These are phyloP conservation scores for Dioszegia hungarica DNA, from an alignment of 768 basidiomycete species.

Conservation along the genomic window DNA sequence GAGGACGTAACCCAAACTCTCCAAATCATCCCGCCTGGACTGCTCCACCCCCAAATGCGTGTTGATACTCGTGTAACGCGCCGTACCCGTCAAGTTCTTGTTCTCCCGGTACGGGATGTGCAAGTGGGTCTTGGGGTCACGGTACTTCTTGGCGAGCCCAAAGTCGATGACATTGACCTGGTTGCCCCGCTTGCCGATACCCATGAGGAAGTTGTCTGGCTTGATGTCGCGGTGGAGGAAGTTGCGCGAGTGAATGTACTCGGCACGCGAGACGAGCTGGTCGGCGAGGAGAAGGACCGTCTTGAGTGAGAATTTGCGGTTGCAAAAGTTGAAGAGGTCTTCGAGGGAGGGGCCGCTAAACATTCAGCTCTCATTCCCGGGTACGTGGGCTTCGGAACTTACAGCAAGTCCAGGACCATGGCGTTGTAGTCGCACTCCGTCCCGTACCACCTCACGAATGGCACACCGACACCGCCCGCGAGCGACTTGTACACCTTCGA, in stretches of 20 bases:
- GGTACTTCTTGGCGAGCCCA: slow-evolving; percentile 96
- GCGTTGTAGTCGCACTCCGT: slow-evolving; percentile 98
- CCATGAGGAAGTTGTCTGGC: slow-evolving; percentile 98
- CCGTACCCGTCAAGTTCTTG: slow-evolving; percentile 98
- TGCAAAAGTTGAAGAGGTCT: slow-evolving; percentile 56
- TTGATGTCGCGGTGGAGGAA: slow-evolving; percentile 97
- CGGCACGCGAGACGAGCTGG: slow-evolving; percentile 93
- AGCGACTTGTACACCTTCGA: slow-evolving; percentile 87
- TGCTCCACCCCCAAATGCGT: slow-evolving; percentile 97
- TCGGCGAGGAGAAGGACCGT: slow-evolving; percentile 90
- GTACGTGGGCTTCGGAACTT: slow-evolving; percentile 8
- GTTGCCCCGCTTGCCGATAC: slow-evolving; percentile 97
- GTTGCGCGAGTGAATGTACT: slow-evolving; percentile 92
- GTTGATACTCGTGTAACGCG: slow-evolving; percentile 98
- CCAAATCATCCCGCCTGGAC: slow-evolving; percentile 93
- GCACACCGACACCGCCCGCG: slow-evolving; percentile 81
- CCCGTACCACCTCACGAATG: slow-evolving; percentile 88
- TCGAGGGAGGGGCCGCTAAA: slow-evolving; percentile 50
- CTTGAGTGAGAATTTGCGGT: slow-evolving; percentile 88
- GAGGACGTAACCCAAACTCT: slow-evolving; percentile 96
- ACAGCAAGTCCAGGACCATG: slow-evolving; percentile 94
- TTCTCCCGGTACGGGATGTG: slow-evolving; percentile 99
- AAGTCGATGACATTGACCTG: slow-evolving; percentile 77
- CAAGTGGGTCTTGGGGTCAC: slow-evolving; percentile 98
- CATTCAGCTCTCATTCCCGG: not conserved